Conservation (phyloP, 768 basidiomycete genomes). For the Tulasnella calospora region DNA sequence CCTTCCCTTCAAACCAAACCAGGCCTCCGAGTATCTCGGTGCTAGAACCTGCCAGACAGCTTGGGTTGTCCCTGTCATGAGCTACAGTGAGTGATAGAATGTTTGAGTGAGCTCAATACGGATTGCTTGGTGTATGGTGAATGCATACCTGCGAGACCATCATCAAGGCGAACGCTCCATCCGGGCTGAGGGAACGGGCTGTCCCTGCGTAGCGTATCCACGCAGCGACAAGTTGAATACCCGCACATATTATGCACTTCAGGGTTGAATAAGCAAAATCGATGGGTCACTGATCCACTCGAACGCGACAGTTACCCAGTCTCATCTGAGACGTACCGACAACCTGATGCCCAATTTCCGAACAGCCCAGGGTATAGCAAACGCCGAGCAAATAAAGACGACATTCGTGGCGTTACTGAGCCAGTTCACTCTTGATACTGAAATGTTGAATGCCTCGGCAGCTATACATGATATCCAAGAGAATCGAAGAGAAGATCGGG, state of each 20-base stretch:
- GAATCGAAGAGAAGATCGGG: neutral
- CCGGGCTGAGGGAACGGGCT: conserved; percentile 45
- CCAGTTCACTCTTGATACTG: conserved; percentile 56
- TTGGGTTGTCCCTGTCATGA: conserved; percentile 60
- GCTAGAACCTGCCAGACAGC: conserved; percentile 72
- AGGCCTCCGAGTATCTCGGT: conserved; percentile 74
- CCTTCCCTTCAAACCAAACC: conserved; percentile 72
- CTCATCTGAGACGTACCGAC: conserved; percentile 35
- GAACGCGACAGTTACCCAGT: neutral
- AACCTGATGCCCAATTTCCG: conserved; percentile 54
- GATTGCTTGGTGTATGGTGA: neutral
- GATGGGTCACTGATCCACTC: conserved; percentile 46
- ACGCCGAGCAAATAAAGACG: conserved; percentile 56
- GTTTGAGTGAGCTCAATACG: neutral
- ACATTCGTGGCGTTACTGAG: conserved; percentile 63
- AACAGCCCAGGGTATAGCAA: conserved; percentile 55
- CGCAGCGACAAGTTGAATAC: conserved; percentile 53
- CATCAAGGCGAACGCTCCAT: conserved; percentile 59
- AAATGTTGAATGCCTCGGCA: neutral
- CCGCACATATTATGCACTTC: conserved; percentile 59
- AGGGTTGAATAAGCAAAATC: neutral
- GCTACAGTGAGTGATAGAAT: conserved; percentile 37
- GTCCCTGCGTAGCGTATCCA: conserved; percentile 82
- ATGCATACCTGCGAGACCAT: conserved; percentile 61
- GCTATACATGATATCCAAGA: neutral